Percentiles rank a stretch among this genome's conserved stretches.
phyloP scores from a whole-genome alignment of 768 basidiomycete genomes.

The Suillus bovinus region DNA sequence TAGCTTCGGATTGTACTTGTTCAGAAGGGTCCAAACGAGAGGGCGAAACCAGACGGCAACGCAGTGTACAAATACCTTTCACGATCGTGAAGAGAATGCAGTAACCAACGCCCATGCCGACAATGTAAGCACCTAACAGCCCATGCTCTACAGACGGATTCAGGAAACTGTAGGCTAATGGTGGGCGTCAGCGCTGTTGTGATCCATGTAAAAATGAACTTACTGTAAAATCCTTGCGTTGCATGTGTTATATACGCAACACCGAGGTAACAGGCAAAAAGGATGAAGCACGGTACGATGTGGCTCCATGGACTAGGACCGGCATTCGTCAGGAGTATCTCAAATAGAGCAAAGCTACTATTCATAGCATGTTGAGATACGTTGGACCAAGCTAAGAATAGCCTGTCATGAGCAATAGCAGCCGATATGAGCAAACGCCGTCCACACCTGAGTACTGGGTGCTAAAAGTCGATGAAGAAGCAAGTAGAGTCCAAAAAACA shows the following conservation, averaged over 20 bases:
- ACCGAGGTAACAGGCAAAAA: slow-evolving; percentile 59
- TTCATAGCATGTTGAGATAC: slow-evolving; percentile 66
- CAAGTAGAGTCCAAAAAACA: slow-evolving; percentile 61
- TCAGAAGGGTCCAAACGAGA: slow-evolving; percentile 10
- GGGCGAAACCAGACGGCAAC: slow-evolving; percentile 34
- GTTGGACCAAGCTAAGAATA: slow-evolving; percentile 53
- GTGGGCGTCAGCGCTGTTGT: slow-evolving; percentile 9
- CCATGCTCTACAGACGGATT: slow-evolving; percentile 46
- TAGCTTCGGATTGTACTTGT: slow-evolving; percentile 20
- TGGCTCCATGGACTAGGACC: slow-evolving; percentile 54
- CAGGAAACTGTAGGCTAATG: slow-evolving; percentile 66
- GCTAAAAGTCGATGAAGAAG: slow-evolving; percentile 42
- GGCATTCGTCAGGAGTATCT: slow-evolving; percentile 54
- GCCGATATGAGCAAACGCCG: not conserved
- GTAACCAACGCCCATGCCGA: slow-evolving; percentile 57
- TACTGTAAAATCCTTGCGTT: slow-evolving; percentile 66
- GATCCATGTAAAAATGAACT: slow-evolving; percentile 22
- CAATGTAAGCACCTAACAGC: slow-evolving; percentile 58
- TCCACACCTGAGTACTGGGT: slow-evolving; percentile 41
- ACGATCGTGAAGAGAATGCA: slow-evolving; percentile 52
- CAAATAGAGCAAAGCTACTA: slow-evolving; percentile 52
- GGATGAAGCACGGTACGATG: slow-evolving; percentile 45
- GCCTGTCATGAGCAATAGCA: slow-evolving; percentile 5
- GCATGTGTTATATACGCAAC: slow-evolving; percentile 67
- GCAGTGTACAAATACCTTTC: slow-evolving; percentile 40